A percentile compares a stretch with the other conserved stretches of the same genome.
Evolutionary conservation across 345 rosid genomes (phyloP).

Genomic region (Rubroshorea leprosula): DNA sequence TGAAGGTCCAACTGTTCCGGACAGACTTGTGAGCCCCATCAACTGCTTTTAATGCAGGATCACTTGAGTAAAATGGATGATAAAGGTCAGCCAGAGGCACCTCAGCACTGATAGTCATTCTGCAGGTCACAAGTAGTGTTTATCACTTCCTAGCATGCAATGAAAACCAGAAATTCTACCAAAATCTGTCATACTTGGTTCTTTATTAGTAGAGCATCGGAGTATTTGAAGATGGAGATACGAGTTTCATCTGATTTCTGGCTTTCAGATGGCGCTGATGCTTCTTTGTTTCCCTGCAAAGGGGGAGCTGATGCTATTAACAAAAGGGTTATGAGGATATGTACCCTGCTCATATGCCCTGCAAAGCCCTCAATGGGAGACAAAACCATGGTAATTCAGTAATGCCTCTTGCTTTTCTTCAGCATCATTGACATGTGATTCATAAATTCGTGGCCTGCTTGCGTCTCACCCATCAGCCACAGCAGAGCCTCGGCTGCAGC

Average conservation of each 20-base stretch:
- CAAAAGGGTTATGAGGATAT: slow-evolving; percentile 3
- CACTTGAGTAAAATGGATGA: too few species aligned
- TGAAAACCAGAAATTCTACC: not conserved
- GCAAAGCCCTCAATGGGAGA: slow-evolving; percentile 1
- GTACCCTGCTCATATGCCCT: not conserved
- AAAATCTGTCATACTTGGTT: too few species aligned
- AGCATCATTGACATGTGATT: slow-evolving; percentile 60
- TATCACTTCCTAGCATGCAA: not conserved
- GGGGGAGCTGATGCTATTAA: slow-evolving; percentile 6
- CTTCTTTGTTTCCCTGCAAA: not conserved
- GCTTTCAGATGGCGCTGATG: too few species aligned
- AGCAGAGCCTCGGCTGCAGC: slow-evolving; percentile 89
- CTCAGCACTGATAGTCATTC: not conserved
- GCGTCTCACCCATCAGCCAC: slow-evolving; percentile 60
- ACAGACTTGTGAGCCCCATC: too few species aligned
- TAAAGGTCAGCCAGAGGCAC: too few species aligned
- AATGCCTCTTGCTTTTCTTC: slow-evolving; percentile 75
- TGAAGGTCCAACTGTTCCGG: not conserved
- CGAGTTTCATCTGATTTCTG: not conserved
- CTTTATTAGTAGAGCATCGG: too few species aligned
- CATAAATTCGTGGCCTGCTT: slow-evolving; percentile 40
- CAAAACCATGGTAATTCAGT: slow-evolving; percentile 21
- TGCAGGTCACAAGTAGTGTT: not conserved
- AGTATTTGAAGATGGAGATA: not conserved
- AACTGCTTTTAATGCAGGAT: not conserved